phyloP scores from a whole-genome alignment of 2,329 filamentous ascomycete genomes.

The Ophiostoma populinum region DNA sequence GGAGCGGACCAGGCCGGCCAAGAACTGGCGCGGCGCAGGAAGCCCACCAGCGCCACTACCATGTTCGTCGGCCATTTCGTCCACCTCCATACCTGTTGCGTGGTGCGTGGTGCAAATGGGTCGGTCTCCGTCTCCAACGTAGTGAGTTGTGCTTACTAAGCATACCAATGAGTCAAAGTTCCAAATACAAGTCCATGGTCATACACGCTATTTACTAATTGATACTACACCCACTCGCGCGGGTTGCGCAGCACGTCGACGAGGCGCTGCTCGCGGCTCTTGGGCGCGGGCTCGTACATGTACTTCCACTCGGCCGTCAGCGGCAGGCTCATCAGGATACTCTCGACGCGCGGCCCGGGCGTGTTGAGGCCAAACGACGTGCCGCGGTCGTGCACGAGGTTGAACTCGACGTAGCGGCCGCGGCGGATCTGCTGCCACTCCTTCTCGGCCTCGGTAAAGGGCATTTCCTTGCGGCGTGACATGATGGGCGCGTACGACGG shows the following conservation, averaged over 20 bases:
- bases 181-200: no score
- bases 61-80: no score
- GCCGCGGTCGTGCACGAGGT: constrained; percentile 88
- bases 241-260: constrained; percentile 53
- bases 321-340: constrained; percentile 92
- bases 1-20: constrained; percentile 30
- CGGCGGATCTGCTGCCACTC: constrained; percentile 90
- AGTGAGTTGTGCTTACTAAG: no score
- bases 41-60: constrained; percentile 19
- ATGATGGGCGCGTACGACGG: constrained; percentile 86
- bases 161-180: no score
- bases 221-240: constrained; percentile 43
- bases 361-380: constrained; percentile 90
- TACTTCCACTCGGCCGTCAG: constrained; percentile 89
- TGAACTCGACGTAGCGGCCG: constrained; percentile 97
- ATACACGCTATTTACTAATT: background rate
- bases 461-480: constrained; percentile 77
- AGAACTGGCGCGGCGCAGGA: constrained; percentile 22
- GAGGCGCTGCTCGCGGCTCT: constrained; percentile 61
- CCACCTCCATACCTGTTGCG: no score
- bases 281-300: constrained; percentile 71
- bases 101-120: no score
- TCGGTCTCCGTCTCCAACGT: no score
- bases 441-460: constrained; percentile 72
- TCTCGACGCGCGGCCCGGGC: constrained; percentile 80